phyloP scores from a whole-genome alignment of 2,329 filamentous ascomycete species.

The Mycosphaerella sp. region DNA sequence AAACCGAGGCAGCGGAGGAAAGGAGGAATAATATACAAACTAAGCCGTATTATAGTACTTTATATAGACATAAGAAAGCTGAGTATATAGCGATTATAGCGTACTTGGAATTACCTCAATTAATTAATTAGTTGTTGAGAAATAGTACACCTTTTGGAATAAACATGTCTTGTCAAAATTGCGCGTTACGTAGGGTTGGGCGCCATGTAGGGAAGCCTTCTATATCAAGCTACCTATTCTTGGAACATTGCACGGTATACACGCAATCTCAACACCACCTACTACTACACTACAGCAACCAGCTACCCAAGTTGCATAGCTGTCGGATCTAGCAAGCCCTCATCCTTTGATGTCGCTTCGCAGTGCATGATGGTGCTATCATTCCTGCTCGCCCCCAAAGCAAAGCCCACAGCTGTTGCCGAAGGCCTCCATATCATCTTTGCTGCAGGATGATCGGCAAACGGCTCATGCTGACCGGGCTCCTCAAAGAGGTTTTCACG shows the following conservation, averaged over 20 bases:
- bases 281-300: neutral
- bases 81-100: too few species aligned
- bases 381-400: neutral
- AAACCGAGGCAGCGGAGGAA: too few species aligned
- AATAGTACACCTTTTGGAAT: too few species aligned
- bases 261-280: neutral
- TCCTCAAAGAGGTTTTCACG: conserved; percentile 55
- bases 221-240: too few species aligned
- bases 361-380: conserved; percentile 4
- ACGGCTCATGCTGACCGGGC: conserved; percentile 46
- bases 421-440: conserved; percentile 38
- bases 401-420: conserved; percentile 4
- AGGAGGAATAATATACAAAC: too few species aligned
- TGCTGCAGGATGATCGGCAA: conserved; percentile 49
- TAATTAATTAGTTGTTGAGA: too few species aligned
- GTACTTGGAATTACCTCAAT: too few species aligned
- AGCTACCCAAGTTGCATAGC: conserved; percentile 13
- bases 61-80: too few species aligned
- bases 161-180: too few species aligned
- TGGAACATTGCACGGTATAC: neutral
- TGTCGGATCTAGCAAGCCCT: conserved; percentile 14
- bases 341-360: conserved; percentile 2
- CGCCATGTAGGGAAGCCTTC: too few species aligned
- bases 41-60: too few species aligned
- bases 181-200: too few species aligned